These are phyloP conservation scores for Phytopythium oedochilum DNA, from an alignment of 352 stramenopile species.

Conservation along the genomic window DNA sequence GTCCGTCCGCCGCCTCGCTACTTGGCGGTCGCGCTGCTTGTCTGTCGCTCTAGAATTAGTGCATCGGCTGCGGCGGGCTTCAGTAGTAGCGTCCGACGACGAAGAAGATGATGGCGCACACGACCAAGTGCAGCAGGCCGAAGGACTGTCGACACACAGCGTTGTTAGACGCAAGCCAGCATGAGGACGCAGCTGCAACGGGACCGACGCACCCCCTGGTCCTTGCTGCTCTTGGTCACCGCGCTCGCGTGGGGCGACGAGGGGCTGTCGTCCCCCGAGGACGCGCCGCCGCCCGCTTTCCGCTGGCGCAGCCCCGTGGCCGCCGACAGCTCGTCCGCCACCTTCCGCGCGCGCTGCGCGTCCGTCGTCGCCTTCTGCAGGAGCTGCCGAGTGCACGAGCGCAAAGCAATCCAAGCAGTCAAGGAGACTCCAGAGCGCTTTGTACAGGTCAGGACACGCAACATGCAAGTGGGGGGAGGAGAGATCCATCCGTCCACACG, in stretches of 20 bases:
- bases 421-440: conserved; percentile 10
- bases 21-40: background rate
- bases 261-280: conserved; percentile 23
- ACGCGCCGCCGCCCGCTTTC: conserved; percentile 31
- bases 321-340: conserved; percentile 46
- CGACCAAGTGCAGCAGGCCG: conserved; percentile 73
- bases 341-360: conserved; percentile 55
- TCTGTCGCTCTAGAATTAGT: conserved; percentile 2
- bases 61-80: background rate
- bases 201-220: conserved; percentile 40
- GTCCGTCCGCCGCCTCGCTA: background rate
- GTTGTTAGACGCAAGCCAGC: too few species aligned
- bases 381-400: conserved; percentile 40
- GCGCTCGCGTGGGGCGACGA: conserved; percentile 19
- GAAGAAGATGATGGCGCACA: conserved; percentile 89
- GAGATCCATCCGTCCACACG: too few species aligned
- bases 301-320: conserved; percentile 61
- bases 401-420: conserved; percentile 3
- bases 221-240: conserved; percentile 33
- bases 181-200: background rate
- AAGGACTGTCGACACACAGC: conserved; percentile 67
- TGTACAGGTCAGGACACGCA: background rate
- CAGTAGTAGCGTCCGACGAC: conserved; percentile 85
- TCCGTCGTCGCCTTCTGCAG: conserved; percentile 69
- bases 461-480: background rate